Evolutionary conservation across 75 land plant genomes (phyloP), one percentile per base, ranked within the genome.

Genomic region (Pseudotsuga menziesii): DNA sequence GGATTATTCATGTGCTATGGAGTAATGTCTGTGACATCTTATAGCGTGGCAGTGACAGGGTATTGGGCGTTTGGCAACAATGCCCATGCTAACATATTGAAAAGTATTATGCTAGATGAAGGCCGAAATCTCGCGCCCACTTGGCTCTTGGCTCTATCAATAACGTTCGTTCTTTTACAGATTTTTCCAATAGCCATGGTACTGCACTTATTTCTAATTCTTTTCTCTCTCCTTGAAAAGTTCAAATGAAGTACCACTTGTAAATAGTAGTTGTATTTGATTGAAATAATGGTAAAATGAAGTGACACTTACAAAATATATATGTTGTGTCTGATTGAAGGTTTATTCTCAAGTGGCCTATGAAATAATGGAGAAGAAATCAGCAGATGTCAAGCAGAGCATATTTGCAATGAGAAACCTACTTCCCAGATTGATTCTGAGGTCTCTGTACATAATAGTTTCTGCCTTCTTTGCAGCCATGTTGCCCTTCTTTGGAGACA

Each of bases 401-500:
- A 69, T 73, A 74, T 93, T 90, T 76, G 87, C 98, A 2, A 73
- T 78, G 77, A 83, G 98, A 74, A 95, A 96, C 78, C 81, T 93
- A 12, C 74, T 96, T 22, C 97, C 98, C 0, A 82, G 98, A 73
- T 52, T 95, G 3, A 52, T 86, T 2, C 77, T 95, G 25, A 74
- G 98, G 22, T 58, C 89, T 6, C 12, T 85, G 3, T 96, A 88
- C 78, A 79, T 96, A 78, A 62, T 77, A 26, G 66, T 90, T 19
- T 90, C 94, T 56, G 89, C 89, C 0, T 84, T 90, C 57, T 36
- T 96, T 23, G 92, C 97, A 48, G 97, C 99, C 12, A 92, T 94
- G 89, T 75, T 96, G 14, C 99, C 99, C 2, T 96, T 96, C 85
- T 96, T 96, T 81, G 97, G 98, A 20, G 99, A 96, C 82, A 87